Percentiles rank a stretch among this genome's conserved stretches.
Conservation (phyloP, 768 basidiomycete genomes). For the Podaxis carcinomalis region DNA sequence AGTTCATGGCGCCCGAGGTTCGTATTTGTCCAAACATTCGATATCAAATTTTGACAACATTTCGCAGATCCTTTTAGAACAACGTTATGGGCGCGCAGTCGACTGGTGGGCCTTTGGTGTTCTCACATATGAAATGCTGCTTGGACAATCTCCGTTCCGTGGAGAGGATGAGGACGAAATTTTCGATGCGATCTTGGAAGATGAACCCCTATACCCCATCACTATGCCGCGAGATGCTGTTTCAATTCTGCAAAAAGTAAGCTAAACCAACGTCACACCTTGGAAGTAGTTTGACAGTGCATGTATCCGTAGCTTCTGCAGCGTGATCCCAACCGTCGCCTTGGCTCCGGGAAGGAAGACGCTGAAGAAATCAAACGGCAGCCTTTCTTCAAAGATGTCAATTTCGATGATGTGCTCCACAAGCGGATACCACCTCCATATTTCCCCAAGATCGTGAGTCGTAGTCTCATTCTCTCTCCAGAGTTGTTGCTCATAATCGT, state of each 20-base stretch:
- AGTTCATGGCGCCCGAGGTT: slow-evolving; percentile 99
- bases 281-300: background rate
- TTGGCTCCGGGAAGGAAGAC: slow-evolving; percentile 89
- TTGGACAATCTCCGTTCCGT: slow-evolving; percentile 98
- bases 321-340: slow-evolving; percentile 83
- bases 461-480: background rate
- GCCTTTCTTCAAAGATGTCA: slow-evolving; percentile 98
- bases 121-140: slow-evolving; percentile 96
- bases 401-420: slow-evolving; percentile 93
- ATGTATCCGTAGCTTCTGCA: slow-evolving; percentile 66
- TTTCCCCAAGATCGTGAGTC: slow-evolving; percentile 89
- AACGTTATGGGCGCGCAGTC: slow-evolving; percentile 96
- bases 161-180: slow-evolving; percentile 99
- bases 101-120: slow-evolving; percentile 99
- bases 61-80: slow-evolving; percentile 91
- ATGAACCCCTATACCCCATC: slow-evolving; percentile 97
- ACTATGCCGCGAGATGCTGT: slow-evolving; percentile 99
- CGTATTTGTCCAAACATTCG: slow-evolving; percentile 11
- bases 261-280: slow-evolving; percentile 5
- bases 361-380: slow-evolving; percentile 97
- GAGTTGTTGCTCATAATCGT: background rate
- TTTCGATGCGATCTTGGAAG: slow-evolving; percentile 97
- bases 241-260: slow-evolving; percentile 89
- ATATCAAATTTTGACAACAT: slow-evolving; percentile 6
- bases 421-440: slow-evolving; percentile 97